Evolutionary conservation across 129 eudicot species (phyloP).

Genomic region (Flaveria ramosissima): DNA sequence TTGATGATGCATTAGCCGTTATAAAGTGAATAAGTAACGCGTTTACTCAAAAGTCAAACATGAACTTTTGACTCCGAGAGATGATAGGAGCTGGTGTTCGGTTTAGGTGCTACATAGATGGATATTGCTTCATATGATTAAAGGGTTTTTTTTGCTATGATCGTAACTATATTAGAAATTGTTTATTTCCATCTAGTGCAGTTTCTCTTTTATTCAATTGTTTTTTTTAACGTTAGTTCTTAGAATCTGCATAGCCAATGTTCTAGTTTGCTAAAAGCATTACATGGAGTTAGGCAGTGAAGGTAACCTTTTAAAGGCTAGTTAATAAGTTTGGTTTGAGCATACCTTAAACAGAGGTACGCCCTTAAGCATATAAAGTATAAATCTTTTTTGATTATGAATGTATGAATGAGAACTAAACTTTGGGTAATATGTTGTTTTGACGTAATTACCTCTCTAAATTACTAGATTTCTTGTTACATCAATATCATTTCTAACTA

Average conservation of each 20-base stretch:
- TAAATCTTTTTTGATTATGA: background rate
- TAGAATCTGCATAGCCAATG: background rate
- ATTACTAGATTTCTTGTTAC: background rate
- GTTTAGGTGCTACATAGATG: background rate
- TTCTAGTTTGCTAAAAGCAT: background rate
- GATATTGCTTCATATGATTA: background rate
- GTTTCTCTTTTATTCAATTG: background rate
- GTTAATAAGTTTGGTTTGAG: background rate
- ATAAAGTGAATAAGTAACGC: background rate
- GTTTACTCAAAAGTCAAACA: background rate
- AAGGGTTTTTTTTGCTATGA: background rate
- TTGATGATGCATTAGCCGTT: background rate
- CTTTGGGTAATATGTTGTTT: background rate
- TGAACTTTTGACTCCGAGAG: background rate
- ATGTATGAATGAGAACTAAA: background rate
- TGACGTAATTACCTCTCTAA: background rate
- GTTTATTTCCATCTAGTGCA: background rate
- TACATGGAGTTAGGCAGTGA: background rate
- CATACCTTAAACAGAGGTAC: background rate
- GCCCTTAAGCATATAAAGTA: background rate
- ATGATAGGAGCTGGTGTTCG: background rate
- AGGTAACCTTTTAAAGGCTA: background rate
- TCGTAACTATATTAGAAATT: background rate
- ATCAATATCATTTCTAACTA: background rate
- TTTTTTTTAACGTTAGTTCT: background rate